Base-by-base conservation (phyloP, 805 yeast species). In the Wickerhamiella azyma region DNA sequence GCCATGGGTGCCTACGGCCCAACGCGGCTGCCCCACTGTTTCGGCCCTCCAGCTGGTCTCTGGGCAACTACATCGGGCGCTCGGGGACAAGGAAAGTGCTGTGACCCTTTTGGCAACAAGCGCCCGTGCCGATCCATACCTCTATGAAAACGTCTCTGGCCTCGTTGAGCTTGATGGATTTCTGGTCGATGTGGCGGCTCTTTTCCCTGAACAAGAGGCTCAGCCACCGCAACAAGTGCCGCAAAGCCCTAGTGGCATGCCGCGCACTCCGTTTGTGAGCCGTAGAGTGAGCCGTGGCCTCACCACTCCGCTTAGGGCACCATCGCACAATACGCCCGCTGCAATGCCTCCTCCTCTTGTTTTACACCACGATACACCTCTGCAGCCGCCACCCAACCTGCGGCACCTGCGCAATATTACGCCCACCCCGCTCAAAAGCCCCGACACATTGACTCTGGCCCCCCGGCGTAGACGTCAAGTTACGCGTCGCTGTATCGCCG, bases 111-210 rank as follows among this genome's bases (percentile, higher is more conserved):
- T 79, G 59, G 71, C 84, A 0, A 75, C 72, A 52, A 84, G 89
- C 1, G 68, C 85, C 47, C 75, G 76, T 49, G 63, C 70, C 51
- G 83, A 92, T 58, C 95, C 94, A 14, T 84, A 69, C 57, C 70
- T 85, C 36, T 85, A 92, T 74, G 96, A 85, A 58, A 85, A 96
- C 0, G 78, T 85, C 52, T 85, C 79, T 52, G 79, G 79, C 37
- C 65, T 92, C 41, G 77, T 85, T 55, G 69, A 70, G 41, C 65
- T 81, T 64, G 41, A 50, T 1, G 92, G 94, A 10, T 84, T 81
- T 16, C 74, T 74, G 48, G 70, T 85, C 16, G 75, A 77, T 48
- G 76, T 79, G 5, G 73, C 73, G 9, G 52, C 58, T 39, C 49
- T 65, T 14, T 66, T 58, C 41, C 21, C 33, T 9, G 40, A 39